These are phyloP conservation scores for Termitomyces sp. DNA, from an alignment of 768 basidiomycete genomes.

Conservation along the genomic window DNA sequence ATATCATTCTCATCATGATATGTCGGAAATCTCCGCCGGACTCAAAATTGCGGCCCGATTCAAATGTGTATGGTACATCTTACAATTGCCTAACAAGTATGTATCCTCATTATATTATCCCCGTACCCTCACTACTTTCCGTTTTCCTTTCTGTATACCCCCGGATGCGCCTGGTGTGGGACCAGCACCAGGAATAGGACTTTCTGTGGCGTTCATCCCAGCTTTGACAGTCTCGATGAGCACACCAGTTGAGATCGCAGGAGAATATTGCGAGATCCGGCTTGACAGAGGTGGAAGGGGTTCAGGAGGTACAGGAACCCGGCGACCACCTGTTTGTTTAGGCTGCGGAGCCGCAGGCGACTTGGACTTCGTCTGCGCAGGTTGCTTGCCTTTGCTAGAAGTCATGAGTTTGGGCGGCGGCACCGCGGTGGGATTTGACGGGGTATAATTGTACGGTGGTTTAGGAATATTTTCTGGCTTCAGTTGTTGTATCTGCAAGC, in stretches of 20 bases:
- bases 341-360: constrained; percentile 26
- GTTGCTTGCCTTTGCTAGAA: constrained; percentile 48
- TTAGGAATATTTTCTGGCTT: constrained; percentile 70
- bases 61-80: neutral
- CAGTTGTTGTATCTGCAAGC: constrained; percentile 63
- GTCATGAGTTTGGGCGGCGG: constrained; percentile 27
- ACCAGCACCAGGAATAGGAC: constrained; percentile 29
- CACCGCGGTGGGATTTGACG: constrained; percentile 23
- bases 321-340: constrained; percentile 31
- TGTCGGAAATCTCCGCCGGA: constrained; percentile 8
- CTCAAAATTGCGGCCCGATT: neutral
- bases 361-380: constrained; percentile 41
- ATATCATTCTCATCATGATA: neutral
- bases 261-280: constrained; percentile 78
- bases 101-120: constrained; percentile 28
- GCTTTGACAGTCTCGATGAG: constrained; percentile 83
- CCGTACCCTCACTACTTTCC: constrained; percentile 75
- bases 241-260: constrained; percentile 70
- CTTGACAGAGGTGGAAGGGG: constrained; percentile 69
- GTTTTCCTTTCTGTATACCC: constrained; percentile 62
- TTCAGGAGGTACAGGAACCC: constrained; percentile 69
- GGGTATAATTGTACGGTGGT: constrained; percentile 47
- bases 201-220: constrained; percentile 69
- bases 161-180: constrained; percentile 34
- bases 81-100: constrained; percentile 1